These are phyloP conservation scores for Lentinula novae-zelandiae DNA, from an alignment of 1,284 basidiomycete species.

Conservation along the genomic window DNA sequence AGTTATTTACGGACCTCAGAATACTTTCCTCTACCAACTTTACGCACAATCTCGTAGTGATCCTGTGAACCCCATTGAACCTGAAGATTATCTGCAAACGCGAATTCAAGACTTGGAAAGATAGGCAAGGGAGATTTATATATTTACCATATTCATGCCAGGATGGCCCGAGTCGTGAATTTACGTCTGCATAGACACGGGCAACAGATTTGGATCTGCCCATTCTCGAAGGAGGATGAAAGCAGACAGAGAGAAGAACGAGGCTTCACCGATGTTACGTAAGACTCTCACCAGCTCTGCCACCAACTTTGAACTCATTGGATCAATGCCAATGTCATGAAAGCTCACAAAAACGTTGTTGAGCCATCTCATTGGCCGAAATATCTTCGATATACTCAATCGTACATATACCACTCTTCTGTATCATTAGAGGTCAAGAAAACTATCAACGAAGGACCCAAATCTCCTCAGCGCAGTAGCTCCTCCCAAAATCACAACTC, in stretches of 20 bases:
- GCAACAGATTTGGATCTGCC: slow-evolving; percentile 71
- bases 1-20: slow-evolving; percentile 65
- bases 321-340: not conserved
- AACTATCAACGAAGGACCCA: slow-evolving; percentile 22
- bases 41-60: slow-evolving; percentile 97
- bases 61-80: slow-evolving; percentile 96
- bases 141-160: slow-evolving; percentile 77
- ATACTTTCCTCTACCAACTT: slow-evolving; percentile 96
- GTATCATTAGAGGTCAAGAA: slow-evolving; percentile 35
- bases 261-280: not conserved
- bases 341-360: not conserved
- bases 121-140: slow-evolving; percentile 18
- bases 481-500: not conserved
- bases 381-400: slow-evolving; percentile 40
- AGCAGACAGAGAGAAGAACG: not conserved
- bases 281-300: not conserved
- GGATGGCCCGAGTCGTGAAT: slow-evolving; percentile 65
- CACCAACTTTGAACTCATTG: not conserved
- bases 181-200: slow-evolving; percentile 74
- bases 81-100: slow-evolving; percentile 74
- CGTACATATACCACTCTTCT: slow-evolving; percentile 50
- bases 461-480: slow-evolving; percentile 11
- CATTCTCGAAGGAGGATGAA: slow-evolving; percentile 35
- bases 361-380: slow-evolving; percentile 50
- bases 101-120: slow-evolving; percentile 12